Percentiles rank a stretch among this genome's conserved stretches.
Conservation (phyloP, 2,329 filamentous ascomycete genomes). For the Monosporascus cannonballus region DNA sequence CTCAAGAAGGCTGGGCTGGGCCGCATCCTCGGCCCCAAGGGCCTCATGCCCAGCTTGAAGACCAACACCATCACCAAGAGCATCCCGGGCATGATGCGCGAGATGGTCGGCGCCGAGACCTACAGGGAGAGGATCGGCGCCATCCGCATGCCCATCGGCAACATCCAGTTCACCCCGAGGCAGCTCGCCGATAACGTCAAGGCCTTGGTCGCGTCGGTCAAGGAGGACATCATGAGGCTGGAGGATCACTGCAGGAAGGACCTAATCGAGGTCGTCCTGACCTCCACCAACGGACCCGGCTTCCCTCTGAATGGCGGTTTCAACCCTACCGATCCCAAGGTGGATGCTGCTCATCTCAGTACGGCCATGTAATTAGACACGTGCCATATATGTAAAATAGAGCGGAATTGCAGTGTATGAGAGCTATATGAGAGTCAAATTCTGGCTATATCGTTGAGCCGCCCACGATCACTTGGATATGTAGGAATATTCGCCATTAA, state of each 20-base stretch:
- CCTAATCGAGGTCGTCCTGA: slow-evolving; percentile 71
- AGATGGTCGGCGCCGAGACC: slow-evolving; percentile 76
- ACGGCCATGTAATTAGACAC: slow-evolving; percentile 43
- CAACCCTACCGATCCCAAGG: slow-evolving; percentile 51
- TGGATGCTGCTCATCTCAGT: slow-evolving; percentile 47
- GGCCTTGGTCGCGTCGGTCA: slow-evolving; percentile 67
- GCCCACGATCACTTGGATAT: slow-evolving; percentile 7
- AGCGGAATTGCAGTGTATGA: neutral
- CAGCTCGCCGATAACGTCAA: slow-evolving; percentile 81
- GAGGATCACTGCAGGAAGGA: slow-evolving; percentile 63
- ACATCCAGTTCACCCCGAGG: slow-evolving; percentile 82
- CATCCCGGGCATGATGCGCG: slow-evolving; percentile 66
- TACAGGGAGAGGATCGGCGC: slow-evolving; percentile 85
- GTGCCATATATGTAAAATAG: slow-evolving; percentile 1
- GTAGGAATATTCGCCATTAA: neutral
- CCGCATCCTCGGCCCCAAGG: slow-evolving; percentile 77
- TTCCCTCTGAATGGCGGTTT: slow-evolving; percentile 82
- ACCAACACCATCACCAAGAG: slow-evolving; percentile 83
- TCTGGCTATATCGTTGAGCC: too few relatives aligned
- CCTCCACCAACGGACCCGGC: slow-evolving; percentile 80
- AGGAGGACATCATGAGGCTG: slow-evolving; percentile 65
- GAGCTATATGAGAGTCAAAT: slow-evolving; percentile 1
- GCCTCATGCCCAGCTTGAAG: slow-evolving; percentile 88
- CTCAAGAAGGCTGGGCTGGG: slow-evolving; percentile 78
- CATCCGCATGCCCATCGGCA: slow-evolving; percentile 83